Base-by-base conservation (phyloP, 768 basidiomycete species). In the Auriscalpium microsporum region DNA sequence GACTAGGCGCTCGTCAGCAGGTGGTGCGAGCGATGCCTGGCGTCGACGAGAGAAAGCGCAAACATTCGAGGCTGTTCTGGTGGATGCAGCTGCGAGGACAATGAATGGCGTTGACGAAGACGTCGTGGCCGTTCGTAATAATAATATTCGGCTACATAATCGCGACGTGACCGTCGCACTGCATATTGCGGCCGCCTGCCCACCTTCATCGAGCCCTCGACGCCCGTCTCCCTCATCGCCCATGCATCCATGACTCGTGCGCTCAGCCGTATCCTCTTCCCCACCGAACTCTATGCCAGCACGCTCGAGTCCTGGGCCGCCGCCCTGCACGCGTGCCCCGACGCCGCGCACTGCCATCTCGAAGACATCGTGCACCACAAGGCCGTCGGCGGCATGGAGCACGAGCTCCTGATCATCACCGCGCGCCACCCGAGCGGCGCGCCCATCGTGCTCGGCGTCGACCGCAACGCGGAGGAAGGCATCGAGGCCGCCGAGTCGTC, bases 301-400 rank as follows among this genome's bases (percentile, higher is more conserved):
- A 19, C 59, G 8, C 58, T 62, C 16, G 56, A 55, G 4, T 23
- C 35, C n/a, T 62, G 61, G 61, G 56, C 53, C 8, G 28, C 55
- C 7, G 21, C 50, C 11, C 51, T 62, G 16, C 61, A 55, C 16
- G 34, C 49, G 13, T 46, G 49, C 23, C 46, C 13, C 7, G 49
- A 54, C 10, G 52, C 58, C 9, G 38, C 23, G n/a, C 23, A 34
- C 38, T 62, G 54, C 45, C 23, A 45, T 34, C 28, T 62, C 34
- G 53, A 62, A 11, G 46, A 47, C 21, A 53, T 60, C 56, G 58
- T 57, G 11, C 61, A 62, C 45, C 54, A 57, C 52, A 62, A 62
- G 40, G 54, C 56, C 14, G 38, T 48, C 37, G 42, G 46, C 10
- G 56, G 54, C 38, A 62, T 62, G 61, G 61, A 62, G 19, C 61